Conservation (phyloP, 148 eudicot genomes). For the Silene uniflora region DNA sequence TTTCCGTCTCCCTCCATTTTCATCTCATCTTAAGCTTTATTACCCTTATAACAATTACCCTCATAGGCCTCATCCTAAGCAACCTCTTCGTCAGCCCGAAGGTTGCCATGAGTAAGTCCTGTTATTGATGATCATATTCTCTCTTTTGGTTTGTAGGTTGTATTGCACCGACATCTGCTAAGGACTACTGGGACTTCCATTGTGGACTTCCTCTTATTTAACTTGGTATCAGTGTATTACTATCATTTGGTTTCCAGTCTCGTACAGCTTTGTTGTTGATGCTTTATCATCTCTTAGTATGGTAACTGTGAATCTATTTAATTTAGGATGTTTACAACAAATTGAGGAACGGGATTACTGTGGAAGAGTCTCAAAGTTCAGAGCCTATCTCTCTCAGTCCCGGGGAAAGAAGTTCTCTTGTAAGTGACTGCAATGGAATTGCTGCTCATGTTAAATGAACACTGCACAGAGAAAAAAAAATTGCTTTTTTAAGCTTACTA, state of each 20-base stretch:
- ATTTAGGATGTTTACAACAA: slow-evolving; percentile 74
- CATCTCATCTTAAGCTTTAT: background rate
- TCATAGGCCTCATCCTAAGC: background rate
- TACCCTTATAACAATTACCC: background rate
- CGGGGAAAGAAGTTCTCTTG: slow-evolving; percentile 70
- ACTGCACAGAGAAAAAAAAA: background rate
- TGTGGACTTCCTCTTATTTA: slow-evolving; percentile 55
- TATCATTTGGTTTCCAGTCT: background rate
- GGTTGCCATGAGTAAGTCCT: background rate
- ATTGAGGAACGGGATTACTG: slow-evolving; percentile 77
- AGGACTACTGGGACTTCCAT: slow-evolving; percentile 68
- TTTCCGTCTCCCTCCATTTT: background rate
- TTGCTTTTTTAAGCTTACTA: background rate
- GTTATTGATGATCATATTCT: slow-evolving; percentile 11
- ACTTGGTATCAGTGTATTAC: slow-evolving; percentile 46
- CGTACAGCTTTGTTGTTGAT: slow-evolving; percentile 1
- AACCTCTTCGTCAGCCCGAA: background rate
- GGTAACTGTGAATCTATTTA: slow-evolving; percentile 3
- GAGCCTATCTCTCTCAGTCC: slow-evolving; percentile 54
- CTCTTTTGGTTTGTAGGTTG: slow-evolving; percentile 41
- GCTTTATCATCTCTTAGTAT: background rate
- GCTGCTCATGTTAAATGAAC: background rate
- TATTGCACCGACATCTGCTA: slow-evolving; percentile 82
- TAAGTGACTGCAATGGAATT: slow-evolving; percentile 33
- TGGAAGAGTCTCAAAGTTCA: slow-evolving; percentile 60